Percentiles rank a stretch among this genome's conserved stretches.
phyloP scores from a whole-genome alignment of 805 yeast species.

The Kluyveromyces dobzhanskii region DNA sequence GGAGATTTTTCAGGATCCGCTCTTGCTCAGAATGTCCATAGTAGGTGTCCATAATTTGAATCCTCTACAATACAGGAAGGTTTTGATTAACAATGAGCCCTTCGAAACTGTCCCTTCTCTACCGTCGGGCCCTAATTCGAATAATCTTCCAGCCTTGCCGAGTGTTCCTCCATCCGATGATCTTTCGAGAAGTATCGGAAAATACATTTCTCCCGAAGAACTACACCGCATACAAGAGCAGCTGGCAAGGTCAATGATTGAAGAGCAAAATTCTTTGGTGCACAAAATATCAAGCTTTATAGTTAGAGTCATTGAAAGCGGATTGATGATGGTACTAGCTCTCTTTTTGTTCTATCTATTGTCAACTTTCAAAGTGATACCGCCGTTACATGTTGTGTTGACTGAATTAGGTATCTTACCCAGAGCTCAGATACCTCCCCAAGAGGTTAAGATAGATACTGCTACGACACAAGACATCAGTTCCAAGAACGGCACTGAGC shows the following conservation, averaged over 20 bases:
- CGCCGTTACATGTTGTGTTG: slow-evolving; percentile 26
- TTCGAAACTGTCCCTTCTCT: slow-evolving; percentile 7
- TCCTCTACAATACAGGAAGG: slow-evolving; percentile 11
- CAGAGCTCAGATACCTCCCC: slow-evolving; percentile 8
- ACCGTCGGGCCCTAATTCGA: slow-evolving; percentile 6
- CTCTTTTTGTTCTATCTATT: slow-evolving; percentile 22
- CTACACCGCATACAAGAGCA: slow-evolving; percentile 20
- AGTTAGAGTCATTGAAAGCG: slow-evolving; percentile 33
- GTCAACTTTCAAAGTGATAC: slow-evolving; percentile 26
- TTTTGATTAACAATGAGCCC: slow-evolving; percentile 8
- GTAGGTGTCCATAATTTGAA: slow-evolving; percentile 41
- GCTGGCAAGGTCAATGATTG: slow-evolving; percentile 17
- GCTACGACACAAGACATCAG: slow-evolving; percentile 5
- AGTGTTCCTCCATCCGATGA: slow-evolving; percentile 3
- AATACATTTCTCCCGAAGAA: slow-evolving; percentile 22
- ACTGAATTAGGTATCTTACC: slow-evolving; percentile 28
- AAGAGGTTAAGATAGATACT: slow-evolving; percentile 8
- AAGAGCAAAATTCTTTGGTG: slow-evolving; percentile 9
- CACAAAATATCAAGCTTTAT: slow-evolving; percentile 23
- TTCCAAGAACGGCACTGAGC: slow-evolving; percentile 9
- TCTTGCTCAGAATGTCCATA: slow-evolving; percentile 35
- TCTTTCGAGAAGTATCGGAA: slow-evolving; percentile 12
- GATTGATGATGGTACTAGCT: slow-evolving; percentile 30
- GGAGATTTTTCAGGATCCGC: slow-evolving; percentile 30
- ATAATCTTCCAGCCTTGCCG: slow-evolving; percentile 4